Percentiles rank a stretch among this genome's conserved stretches.
Evolutionary conservation across 257 asterid genomes (phyloP).

Genomic region (Dorcoceras hygrometricum): DNA sequence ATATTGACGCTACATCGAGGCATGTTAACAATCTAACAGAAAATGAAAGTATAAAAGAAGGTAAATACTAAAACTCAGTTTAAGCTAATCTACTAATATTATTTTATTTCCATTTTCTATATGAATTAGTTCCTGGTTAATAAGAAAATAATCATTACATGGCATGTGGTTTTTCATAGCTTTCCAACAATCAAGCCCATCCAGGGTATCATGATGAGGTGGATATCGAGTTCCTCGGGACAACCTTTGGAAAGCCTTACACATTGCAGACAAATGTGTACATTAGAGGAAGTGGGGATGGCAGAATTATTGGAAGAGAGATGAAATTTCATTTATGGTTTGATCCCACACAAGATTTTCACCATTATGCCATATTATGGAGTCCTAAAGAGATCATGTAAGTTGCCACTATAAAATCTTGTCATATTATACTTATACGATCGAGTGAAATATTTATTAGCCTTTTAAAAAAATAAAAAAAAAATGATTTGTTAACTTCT

Average conservation of each 20-base stretch:
- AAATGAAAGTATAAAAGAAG: too few relatives aligned
- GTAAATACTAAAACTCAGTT: too few relatives aligned
- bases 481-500: too few relatives aligned
- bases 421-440: too few relatives aligned
- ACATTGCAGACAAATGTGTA: constrained; percentile 92
- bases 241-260: constrained; percentile 91
- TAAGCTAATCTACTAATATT: too few relatives aligned
- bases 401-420: constrained; percentile 14
- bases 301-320: constrained; percentile 79
- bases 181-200: constrained; percentile 79
- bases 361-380: constrained; percentile 88
- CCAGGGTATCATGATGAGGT: constrained; percentile 95
- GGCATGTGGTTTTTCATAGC: constrained; percentile 33
- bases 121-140: too few relatives aligned
- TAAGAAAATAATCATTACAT: too few relatives aligned
- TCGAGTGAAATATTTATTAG: too few relatives aligned
- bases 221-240: constrained; percentile 89
- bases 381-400: constrained; percentile 71
- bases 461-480: too few relatives aligned
- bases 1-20: too few relatives aligned
- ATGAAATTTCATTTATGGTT: constrained; percentile 95
- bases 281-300: constrained; percentile 91
- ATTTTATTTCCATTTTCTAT: too few relatives aligned
- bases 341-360: constrained; percentile 82
- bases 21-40: too few relatives aligned